Base-by-base conservation (phyloP, 345 rosid species). In the Passiflora organensis region DNA sequence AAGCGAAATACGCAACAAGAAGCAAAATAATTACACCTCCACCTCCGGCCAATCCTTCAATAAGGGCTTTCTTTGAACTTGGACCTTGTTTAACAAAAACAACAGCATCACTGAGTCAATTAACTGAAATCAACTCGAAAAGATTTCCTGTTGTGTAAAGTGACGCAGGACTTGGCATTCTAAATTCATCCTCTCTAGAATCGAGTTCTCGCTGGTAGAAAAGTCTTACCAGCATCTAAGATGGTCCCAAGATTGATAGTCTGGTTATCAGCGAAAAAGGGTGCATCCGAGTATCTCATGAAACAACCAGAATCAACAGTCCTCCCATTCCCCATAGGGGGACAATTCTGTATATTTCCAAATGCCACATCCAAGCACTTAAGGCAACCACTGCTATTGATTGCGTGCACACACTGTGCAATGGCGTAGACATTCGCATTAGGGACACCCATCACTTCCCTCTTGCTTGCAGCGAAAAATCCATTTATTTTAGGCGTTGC, bases 221-320 rank as follows among this genome's bases (percentile, higher is more conserved):
- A 6, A 43, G 23, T 2, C 51, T 56, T 14, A 78, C 83, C 68
- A 8, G 24, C 57, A 23, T 32, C 48, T 32, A 72, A 39, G 58
- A 70, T 72, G 24, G 78, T 70, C 0, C 12, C 28, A 22, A 79
- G 66, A 60, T 75, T 51, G 4, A 49, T 64, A 11, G 72, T 72
- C 32, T 61, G 65, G 62, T 72, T 75, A 37, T 64, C 76, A 0
- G 68, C 37, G 25, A 79, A 79, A 58, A 72, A 79, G 5, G 74
- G 45, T 2, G 66, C n/a, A 10, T 60, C 68, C 0, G 78, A 75
- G 56, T 61, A 76, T 48, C 80, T 67, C 17, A 76, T 41, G 55
- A 75, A 79, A 41, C 83, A 79, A 10, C 80, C 83, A 2, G 60
- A 71, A 63, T 76, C 74, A 43, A 75, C 41, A 0, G 76, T 70